These are phyloP conservation scores for Boletus rubroflammeus DNA, from an alignment of 768 basidiomycete species.

Conservation along the genomic window DNA sequence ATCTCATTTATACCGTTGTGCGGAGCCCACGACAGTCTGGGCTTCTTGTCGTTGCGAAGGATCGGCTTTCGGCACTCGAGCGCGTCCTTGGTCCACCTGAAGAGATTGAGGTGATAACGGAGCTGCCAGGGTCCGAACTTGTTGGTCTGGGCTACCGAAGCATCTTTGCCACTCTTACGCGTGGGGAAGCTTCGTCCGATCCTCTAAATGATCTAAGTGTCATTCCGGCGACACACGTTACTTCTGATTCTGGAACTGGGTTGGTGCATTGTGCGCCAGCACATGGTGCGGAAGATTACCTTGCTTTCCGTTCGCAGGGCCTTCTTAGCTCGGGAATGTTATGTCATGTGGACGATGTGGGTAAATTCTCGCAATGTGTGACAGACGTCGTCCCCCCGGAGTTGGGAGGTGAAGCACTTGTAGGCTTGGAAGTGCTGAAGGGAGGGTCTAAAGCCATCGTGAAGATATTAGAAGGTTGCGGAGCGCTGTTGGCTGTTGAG, in stretches of 20 bases:
- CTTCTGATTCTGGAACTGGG: conserved; percentile 85
- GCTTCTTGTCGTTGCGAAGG: conserved; percentile 48
- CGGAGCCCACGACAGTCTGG: conserved; percentile 26
- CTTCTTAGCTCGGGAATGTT: conserved; percentile 51
- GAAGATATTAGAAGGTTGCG: conserved; percentile 51
- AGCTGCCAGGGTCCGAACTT: conserved; percentile 43
- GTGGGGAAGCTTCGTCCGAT: neutral
- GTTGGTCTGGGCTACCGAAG: conserved; percentile 57
- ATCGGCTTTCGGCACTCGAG: conserved; percentile 41
- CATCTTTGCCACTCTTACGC: conserved; percentile 46
- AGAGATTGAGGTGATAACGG: conserved; percentile 19
- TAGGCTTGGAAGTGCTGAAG: conserved; percentile 70
- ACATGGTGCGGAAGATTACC: conserved; percentile 92
- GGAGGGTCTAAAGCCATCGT: conserved; percentile 69
- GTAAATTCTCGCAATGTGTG: conserved; percentile 63
- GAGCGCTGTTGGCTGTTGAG: conserved; percentile 58
- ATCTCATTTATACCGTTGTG: conserved; percentile 63
- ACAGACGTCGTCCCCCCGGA: conserved; percentile 42
- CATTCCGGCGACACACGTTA: conserved; percentile 74
- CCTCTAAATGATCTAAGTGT: conserved; percentile 36
- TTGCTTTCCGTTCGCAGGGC: conserved; percentile 58
- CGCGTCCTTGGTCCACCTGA: conserved; percentile 19
- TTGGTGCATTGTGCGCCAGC: conserved; percentile 95
- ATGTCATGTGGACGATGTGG: conserved; percentile 80
- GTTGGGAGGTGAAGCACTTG: conserved; percentile 45